A percentile compares a stretch with the other conserved stretches of the same genome.
Evolutionary conservation across 1,284 basidiomycete species (phyloP).

Genomic region (Ganoderma leucocontextum): DNA sequence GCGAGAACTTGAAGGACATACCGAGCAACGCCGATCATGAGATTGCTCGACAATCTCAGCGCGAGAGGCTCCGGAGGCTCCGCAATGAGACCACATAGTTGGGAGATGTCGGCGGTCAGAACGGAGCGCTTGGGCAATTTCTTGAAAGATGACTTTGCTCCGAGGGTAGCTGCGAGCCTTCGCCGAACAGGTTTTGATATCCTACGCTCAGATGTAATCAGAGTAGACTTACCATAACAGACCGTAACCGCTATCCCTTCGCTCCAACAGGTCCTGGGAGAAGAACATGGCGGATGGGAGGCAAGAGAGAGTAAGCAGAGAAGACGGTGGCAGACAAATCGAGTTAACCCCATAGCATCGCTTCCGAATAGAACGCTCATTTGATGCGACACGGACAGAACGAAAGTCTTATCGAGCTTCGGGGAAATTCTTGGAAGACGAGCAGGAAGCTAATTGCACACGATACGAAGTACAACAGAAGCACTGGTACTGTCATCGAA

Average conservation of each 20-base stretch:
- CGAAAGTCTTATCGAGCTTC: background rate
- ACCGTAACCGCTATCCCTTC: slow-evolving; percentile 82
- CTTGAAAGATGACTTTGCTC: slow-evolving; percentile 84
- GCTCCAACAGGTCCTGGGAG: slow-evolving; percentile 73
- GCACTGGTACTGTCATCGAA: background rate
- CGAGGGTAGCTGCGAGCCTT: slow-evolving; percentile 90
- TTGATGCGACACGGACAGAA: background rate
- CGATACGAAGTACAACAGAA: background rate
- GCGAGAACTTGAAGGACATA: slow-evolving; percentile 45
- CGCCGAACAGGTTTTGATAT: background rate
- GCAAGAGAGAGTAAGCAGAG: background rate
- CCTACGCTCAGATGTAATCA: background rate
- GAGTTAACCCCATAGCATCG: background rate
- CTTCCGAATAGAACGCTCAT: slow-evolving; percentile 1
- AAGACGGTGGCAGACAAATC: background rate
- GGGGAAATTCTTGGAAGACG: background rate
- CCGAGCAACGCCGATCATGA: slow-evolving; percentile 90
- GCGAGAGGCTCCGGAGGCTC: slow-evolving; percentile 87
- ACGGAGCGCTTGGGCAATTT: slow-evolving; percentile 84
- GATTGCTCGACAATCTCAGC: slow-evolving; percentile 82
- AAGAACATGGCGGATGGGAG: slow-evolving; percentile 70
- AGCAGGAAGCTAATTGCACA: background rate
- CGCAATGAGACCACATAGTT: slow-evolving; percentile 81
- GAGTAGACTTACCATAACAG: slow-evolving; percentile 68
- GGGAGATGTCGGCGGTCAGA: slow-evolving; percentile 79